phyloP scores from a whole-genome alignment of 441 rosid species.

The Rhodomyrtus psidioides region DNA sequence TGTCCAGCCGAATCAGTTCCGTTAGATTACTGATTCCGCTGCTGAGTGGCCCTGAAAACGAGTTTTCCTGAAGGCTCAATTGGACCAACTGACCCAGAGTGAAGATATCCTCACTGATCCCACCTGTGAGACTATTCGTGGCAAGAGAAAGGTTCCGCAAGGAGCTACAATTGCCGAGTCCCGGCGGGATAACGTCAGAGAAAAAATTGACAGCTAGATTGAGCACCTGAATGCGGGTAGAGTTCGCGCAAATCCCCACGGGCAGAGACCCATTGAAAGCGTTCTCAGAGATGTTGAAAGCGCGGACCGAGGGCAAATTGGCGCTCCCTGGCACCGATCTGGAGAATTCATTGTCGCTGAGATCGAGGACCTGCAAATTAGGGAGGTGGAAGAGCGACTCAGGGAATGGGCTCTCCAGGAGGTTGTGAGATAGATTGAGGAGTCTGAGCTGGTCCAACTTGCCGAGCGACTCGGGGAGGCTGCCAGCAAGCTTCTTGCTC shows the following conservation, averaged over 20 bases:
- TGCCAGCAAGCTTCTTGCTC: slow-evolving; percentile 20
- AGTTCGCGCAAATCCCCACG: slow-evolving; percentile 39
- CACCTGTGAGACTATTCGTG: slow-evolving; percentile 52
- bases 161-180: slow-evolving; percentile 40
- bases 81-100: slow-evolving; percentile 29
- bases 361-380: slow-evolving; percentile 35
- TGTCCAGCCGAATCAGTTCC: not conserved
- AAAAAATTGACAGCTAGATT: slow-evolving; percentile 43
- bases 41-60: too few species aligned
- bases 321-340: slow-evolving; percentile 33
- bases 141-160: slow-evolving; percentile 51
- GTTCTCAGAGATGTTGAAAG: slow-evolving; percentile 43
- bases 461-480: slow-evolving; percentile 14
- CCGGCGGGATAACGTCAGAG: slow-evolving; percentile 35
- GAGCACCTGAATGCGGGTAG: slow-evolving; percentile 24
- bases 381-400: slow-evolving; percentile 30
- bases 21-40: not conserved
- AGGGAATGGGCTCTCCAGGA: slow-evolving; percentile 37
- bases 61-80: not conserved
- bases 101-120: slow-evolving; percentile 40
- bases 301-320: slow-evolving; percentile 32
- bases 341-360: slow-evolving; percentile 43
- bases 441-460: slow-evolving; percentile 20
- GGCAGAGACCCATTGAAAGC: slow-evolving; percentile 37
- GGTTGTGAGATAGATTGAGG: slow-evolving; percentile 40